Evolutionary conservation across 1,284 basidiomycete species (phyloP).

Genomic region (Fistulina hepatica): DNA sequence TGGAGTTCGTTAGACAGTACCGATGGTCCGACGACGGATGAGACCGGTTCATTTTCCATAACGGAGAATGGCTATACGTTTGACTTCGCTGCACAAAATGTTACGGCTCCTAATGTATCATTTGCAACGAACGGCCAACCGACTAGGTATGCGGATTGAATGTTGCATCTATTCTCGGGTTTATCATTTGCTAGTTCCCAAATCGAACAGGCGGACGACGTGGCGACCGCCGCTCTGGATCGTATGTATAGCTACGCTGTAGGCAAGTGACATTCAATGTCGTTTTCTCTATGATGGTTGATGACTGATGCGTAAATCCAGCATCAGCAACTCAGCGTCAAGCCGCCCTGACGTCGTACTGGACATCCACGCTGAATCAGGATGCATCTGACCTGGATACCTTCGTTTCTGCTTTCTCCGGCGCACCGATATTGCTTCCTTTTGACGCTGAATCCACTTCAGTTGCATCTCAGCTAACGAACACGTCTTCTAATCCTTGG

Average conservation of each 20-base stretch:
- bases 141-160: constrained; percentile 32
- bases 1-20: constrained; percentile 31
- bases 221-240: constrained; percentile 38
- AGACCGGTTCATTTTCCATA: constrained; percentile 28
- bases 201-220: constrained; percentile 22
- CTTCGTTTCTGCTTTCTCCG: constrained; percentile 37
- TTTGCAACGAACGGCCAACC: constrained; percentile 41
- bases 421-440: constrained; percentile 44
- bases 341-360: constrained; percentile 39
- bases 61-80: constrained; percentile 41
- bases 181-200: too few relatives aligned
- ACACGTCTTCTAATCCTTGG: constrained; percentile 33
- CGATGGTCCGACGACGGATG: constrained; percentile 31
- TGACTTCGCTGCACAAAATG: constrained; percentile 46
- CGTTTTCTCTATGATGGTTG: constrained; percentile 7
- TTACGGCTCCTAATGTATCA: constrained; percentile 31
- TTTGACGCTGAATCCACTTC: constrained; percentile 36
- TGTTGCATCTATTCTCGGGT: too few relatives aligned
- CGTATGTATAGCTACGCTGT: constrained; percentile 48
- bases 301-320: constrained; percentile 19
- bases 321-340: constrained; percentile 45
- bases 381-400: constrained; percentile 28
- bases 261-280: constrained; percentile 29
- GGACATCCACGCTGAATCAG: constrained; percentile 43
- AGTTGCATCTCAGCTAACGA: constrained; percentile 30